Percentiles rank a stretch among this genome's conserved stretches.
phyloP scores from a whole-genome alignment of 2,329 filamentous ascomycete species.

The Scortechinia acanthostroma region DNA sequence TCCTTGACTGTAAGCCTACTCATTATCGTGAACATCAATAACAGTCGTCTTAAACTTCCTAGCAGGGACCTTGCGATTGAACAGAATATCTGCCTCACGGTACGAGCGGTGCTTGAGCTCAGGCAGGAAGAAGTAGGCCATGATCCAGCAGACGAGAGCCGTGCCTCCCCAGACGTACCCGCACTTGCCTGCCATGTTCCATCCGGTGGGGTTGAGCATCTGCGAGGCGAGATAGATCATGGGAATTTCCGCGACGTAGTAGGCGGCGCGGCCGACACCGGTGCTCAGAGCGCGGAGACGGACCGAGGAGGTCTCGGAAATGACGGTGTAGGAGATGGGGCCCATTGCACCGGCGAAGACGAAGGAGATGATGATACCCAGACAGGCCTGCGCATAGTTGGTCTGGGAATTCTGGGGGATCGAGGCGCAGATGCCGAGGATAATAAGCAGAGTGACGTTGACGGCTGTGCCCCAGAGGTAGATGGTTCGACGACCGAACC shows the following conservation, averaged over 20 bases:
- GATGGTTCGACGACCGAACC: constrained; percentile 28
- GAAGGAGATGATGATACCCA: constrained; percentile 28
- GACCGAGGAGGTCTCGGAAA: constrained; percentile 25
- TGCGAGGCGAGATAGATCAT: constrained; percentile 28
- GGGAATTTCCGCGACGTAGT: constrained; percentile 30
- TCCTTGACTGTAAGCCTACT: constrained; percentile 20
- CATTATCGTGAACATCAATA: constrained; percentile 30
- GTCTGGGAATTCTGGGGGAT: constrained; percentile 17
- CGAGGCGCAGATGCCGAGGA: constrained; percentile 23
- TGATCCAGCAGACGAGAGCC: constrained; percentile 26
- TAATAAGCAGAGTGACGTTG: constrained; percentile 23
- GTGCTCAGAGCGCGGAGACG: constrained; percentile 26
- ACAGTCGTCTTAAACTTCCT: constrained; percentile 32
- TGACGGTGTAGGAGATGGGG: constrained; percentile 26
- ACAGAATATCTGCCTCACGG: constrained; percentile 33
- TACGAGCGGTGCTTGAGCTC: constrained; percentile 34
- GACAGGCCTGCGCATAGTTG: constrained; percentile 25
- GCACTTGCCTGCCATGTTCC: constrained; percentile 32
- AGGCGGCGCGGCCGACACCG: constrained; percentile 25
- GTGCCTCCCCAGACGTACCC: constrained; percentile 37
- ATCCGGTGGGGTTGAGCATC: constrained; percentile 27
- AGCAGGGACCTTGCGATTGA: constrained; percentile 28
- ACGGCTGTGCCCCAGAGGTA: constrained; percentile 23
- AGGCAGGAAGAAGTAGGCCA: constrained; percentile 31
- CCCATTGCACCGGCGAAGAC: constrained; percentile 22